Conservation (phyloP, 495 filamentous ascomycete species). For the Aspergillus ostianus region DNA sequence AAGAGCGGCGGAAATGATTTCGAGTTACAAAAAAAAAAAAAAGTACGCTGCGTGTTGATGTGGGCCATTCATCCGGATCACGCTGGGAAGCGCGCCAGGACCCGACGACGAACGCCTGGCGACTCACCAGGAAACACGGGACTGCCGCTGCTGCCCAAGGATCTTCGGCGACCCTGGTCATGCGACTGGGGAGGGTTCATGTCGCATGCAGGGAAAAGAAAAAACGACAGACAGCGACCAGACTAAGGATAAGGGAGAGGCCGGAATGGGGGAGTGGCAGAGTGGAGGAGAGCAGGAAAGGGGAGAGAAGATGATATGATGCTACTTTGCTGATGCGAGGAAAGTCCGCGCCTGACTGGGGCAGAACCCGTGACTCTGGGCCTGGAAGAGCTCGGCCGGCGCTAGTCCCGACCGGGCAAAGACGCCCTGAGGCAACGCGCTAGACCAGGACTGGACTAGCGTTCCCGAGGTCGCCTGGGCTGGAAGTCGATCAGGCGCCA, state of each 20-base stretch:
- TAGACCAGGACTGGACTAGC: conserved; percentile 29
- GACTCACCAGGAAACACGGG: conserved; percentile 40
- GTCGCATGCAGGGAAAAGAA: conserved; percentile 22
- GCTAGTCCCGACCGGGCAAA: conserved; percentile 29
- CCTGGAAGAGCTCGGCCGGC: conserved; percentile 26
- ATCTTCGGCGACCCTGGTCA: conserved; percentile 34
- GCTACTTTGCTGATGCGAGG: conserved; percentile 8
- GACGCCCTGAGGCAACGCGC: conserved; percentile 18
- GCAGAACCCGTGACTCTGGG: conserved; percentile 45
- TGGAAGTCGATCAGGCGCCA: conserved; percentile 38
- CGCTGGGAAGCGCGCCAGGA: conserved; percentile 3
- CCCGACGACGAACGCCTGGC: conserved; percentile 13
- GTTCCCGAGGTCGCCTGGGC: conserved; percentile 36
- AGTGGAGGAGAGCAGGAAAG: conserved; percentile 4
- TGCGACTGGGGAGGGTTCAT: conserved; percentile 36
- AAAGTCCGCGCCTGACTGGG: conserved; percentile 18
- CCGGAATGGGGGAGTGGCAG: conserved; percentile 5
- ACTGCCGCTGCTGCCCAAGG: conserved; percentile 38
- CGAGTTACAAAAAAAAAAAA: conserved; percentile 5
- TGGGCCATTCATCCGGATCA: neutral
- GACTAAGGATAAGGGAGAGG: conserved; percentile 2
- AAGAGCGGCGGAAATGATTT: conserved; percentile 5
- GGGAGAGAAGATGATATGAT: conserved; percentile 11
- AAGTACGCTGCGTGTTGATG: conserved; percentile 13
- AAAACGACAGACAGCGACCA: conserved; percentile 8